These are phyloP conservation scores for Clavispora vitiphila DNA, from an alignment of 805 yeast species.

Conservation along the genomic window DNA sequence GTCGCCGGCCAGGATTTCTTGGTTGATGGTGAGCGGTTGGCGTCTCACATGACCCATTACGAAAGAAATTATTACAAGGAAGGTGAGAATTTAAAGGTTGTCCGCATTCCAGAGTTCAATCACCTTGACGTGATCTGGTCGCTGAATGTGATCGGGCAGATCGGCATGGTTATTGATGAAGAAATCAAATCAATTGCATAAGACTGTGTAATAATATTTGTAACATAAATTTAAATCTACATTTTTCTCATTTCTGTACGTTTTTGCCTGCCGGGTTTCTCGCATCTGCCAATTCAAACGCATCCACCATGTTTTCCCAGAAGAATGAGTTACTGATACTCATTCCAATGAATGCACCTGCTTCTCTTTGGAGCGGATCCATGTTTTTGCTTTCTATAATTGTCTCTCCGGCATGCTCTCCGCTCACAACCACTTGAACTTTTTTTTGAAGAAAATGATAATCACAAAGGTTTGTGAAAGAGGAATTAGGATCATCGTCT, in stretches of 20 bases:
- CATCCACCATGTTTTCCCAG: slow-evolving; percentile 11
- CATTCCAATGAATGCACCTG: slow-evolving; percentile 10
- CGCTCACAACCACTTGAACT: slow-evolving; percentile 22
- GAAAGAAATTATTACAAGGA: slow-evolving; percentile 45
- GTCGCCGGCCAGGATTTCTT: slow-evolving; percentile 70
- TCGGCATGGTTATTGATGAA: slow-evolving; percentile 44
- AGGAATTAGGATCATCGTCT: slow-evolving; percentile 5
- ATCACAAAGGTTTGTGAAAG: slow-evolving; percentile 14
- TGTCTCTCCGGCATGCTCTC: slow-evolving; percentile 30
- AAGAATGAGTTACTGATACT: slow-evolving; percentile 10
- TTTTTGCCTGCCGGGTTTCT: not conserved
- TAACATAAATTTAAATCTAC: not conserved
- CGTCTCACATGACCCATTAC: slow-evolving; percentile 54
- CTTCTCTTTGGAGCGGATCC: slow-evolving; percentile 14
- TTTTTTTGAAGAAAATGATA: slow-evolving; percentile 23
- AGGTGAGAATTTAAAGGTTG: slow-evolving; percentile 32
- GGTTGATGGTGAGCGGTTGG: slow-evolving; percentile 69
- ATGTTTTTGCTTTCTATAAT: slow-evolving; percentile 6
- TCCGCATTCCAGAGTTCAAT: slow-evolving; percentile 58
- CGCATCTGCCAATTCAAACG: slow-evolving; percentile 11
- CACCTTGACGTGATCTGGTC: slow-evolving; percentile 96
- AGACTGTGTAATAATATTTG: not conserved
- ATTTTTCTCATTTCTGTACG: not conserved
- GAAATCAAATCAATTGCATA: slow-evolving; percentile 3
- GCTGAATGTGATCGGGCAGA: slow-evolving; percentile 57